A percentile compares a stretch with the other conserved stretches of the same genome.
Evolutionary conservation across 2,329 filamentous ascomycete genomes (phyloP).

Genomic region (Fusarium praegraminearum): DNA sequence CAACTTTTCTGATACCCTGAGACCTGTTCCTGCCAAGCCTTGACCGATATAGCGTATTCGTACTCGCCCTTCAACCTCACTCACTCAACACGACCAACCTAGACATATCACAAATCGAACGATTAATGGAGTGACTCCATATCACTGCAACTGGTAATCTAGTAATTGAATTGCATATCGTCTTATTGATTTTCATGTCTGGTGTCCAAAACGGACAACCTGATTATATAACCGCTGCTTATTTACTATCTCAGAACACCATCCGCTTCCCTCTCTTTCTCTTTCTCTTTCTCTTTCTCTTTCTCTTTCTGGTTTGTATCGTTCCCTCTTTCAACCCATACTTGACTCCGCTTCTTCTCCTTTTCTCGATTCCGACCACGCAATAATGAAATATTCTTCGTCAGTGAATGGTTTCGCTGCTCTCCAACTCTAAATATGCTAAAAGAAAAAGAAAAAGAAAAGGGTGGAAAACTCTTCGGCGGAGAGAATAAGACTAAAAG

Average conservation of each 20-base stretch:
- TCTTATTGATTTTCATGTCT: constrained; percentile 45
- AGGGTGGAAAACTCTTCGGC: constrained; percentile 39
- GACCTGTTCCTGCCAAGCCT: constrained; percentile 43
- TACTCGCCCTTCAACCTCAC: constrained; percentile 31
- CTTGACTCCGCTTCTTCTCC: constrained; percentile 1
- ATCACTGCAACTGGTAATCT: not conserved
- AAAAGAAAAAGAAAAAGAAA: constrained; percentile 34
- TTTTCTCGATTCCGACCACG: constrained; percentile 7
- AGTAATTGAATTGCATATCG: constrained; percentile 30
- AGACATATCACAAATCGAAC: constrained; percentile 11
- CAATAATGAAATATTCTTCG: constrained; percentile 45
- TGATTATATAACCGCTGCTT: constrained; percentile 46
- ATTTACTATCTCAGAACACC: constrained; percentile 37
- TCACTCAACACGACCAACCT: not conserved
- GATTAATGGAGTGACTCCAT: not conserved
- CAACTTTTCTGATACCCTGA: too few species aligned
- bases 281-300: too few species aligned
- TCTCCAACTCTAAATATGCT: constrained; percentile 50
- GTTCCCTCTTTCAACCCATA: constrained; percentile 7
- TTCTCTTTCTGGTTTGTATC: constrained; percentile 12
- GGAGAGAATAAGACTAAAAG: constrained; percentile 39
- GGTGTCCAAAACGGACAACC: constrained; percentile 46
- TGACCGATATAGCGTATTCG: constrained; percentile 42
- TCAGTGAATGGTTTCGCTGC: constrained; percentile 48
- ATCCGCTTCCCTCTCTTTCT: constrained; percentile 18